phyloP scores from a whole-genome alignment of 176 grass and related monocot species.

The Phragmites australis region DNA sequence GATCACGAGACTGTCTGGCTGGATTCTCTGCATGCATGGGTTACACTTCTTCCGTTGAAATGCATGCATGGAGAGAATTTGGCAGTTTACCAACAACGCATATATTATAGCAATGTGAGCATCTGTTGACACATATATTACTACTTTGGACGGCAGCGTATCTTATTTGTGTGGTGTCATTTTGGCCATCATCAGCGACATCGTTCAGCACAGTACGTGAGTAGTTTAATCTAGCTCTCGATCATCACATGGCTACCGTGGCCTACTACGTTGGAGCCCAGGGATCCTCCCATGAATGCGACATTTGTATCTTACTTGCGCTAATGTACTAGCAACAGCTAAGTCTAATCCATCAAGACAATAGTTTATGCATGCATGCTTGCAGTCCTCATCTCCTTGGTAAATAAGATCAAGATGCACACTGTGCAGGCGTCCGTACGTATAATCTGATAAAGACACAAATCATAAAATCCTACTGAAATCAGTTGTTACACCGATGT shows the following conservation, averaged over 20 bases:
- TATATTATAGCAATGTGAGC: background rate
- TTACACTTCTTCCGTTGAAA: constrained; percentile 7
- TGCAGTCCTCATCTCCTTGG: background rate
- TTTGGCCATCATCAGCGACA: background rate
- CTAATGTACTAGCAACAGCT: constrained; percentile 14
- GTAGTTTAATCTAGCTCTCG: background rate
- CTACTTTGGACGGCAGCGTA: background rate
- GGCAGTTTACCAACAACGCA: background rate
- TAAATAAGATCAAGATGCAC: constrained; percentile 17
- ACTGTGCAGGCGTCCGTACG: constrained; percentile 13
- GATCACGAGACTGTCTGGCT: constrained; percentile 17
- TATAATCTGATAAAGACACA: background rate
- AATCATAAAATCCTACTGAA: background rate
- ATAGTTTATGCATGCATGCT: background rate
- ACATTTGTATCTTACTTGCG: background rate
- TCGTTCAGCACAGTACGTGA: background rate
- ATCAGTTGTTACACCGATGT: background rate
- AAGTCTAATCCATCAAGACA: constrained; percentile 12
- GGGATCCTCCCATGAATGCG: constrained; percentile 34
- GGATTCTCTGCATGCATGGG: constrained; percentile 11
- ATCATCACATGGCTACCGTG: constrained; percentile 20
- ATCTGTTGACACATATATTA: background rate
- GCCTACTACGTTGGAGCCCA: background rate
- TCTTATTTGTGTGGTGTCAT: constrained; percentile 17
- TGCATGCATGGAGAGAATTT: background rate